phyloP scores from a whole-genome alignment of 176 grass and related monocot species.

The Carex littledalei region DNA sequence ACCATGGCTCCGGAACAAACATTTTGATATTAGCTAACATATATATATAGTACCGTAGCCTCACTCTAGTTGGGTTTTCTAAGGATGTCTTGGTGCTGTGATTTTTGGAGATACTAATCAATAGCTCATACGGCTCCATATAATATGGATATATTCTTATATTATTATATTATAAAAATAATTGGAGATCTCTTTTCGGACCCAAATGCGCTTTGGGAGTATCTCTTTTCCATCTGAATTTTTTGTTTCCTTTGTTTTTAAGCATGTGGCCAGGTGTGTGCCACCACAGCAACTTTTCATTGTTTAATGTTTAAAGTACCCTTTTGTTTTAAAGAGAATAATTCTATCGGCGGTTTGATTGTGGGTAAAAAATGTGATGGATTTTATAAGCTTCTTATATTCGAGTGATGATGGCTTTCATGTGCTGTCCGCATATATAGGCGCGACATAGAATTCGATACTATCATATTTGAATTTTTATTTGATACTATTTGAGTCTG shows the following conservation, averaged over 20 bases:
- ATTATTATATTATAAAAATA: not conserved
- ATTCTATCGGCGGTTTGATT: not conserved
- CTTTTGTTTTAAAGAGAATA: not conserved
- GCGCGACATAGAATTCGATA: too few relatives aligned
- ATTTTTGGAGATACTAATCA: not conserved
- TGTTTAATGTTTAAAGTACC: not conserved
- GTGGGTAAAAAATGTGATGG: not conserved
- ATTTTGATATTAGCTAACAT: too few relatives aligned
- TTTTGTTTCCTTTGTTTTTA: constrained; percentile 11
- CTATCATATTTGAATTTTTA: too few relatives aligned
- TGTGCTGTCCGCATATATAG: not conserved
- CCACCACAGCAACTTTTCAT: not conserved
- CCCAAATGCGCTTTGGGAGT: not conserved
- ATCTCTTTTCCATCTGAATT: not conserved
- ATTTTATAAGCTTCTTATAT: not conserved
- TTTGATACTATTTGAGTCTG: too few relatives aligned
- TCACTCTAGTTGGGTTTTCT: too few relatives aligned
- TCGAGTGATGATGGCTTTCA: not conserved
- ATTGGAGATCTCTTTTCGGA: not conserved
- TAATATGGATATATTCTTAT: not conserved
- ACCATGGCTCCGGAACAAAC: too few relatives aligned
- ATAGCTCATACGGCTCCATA: not conserved
- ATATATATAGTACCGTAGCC: too few relatives aligned
- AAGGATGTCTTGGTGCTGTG: not conserved
- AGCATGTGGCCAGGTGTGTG: constrained; percentile 22